These are phyloP conservation scores for Punctularia strigosozonata DNA, from an alignment of 768 basidiomycete genomes.

Conservation along the genomic window DNA sequence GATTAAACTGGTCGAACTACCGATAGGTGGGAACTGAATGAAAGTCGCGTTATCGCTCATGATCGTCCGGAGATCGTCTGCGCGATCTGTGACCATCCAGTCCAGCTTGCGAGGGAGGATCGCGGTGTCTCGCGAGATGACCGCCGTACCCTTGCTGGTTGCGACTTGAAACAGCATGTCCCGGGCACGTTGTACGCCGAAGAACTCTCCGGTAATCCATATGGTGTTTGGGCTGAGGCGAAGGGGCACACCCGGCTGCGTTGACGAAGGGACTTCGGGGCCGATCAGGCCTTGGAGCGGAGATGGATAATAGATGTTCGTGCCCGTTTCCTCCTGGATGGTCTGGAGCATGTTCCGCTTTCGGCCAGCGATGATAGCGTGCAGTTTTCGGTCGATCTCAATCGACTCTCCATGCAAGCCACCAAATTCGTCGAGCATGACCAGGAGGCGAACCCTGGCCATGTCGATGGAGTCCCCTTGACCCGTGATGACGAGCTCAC, in stretches of 20 bases:
- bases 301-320: slow-evolving; percentile 92
- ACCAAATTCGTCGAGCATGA: slow-evolving; percentile 91
- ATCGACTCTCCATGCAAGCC: slow-evolving; percentile 84
- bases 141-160: slow-evolving; percentile 76
- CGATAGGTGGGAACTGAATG: slow-evolving; percentile 87
- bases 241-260: slow-evolving; percentile 24
- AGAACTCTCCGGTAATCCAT: slow-evolving; percentile 97
- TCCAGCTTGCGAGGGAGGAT: slow-evolving; percentile 94
- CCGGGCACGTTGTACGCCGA: slow-evolving; percentile 86
- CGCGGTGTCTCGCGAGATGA: slow-evolving; percentile 88
- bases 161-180: slow-evolving; percentile 93
- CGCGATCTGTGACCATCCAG: slow-evolving; percentile 96
- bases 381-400: slow-evolving; percentile 92
- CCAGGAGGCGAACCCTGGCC: slow-evolving; percentile 80
- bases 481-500: slow-evolving; percentile 87
- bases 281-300: slow-evolving; percentile 80
- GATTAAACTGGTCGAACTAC: slow-evolving; percentile 86
- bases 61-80: slow-evolving; percentile 82
- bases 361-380: slow-evolving; percentile 82
- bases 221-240: slow-evolving; percentile 64
- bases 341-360: slow-evolving; percentile 80
- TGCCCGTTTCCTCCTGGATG: slow-evolving; percentile 94
- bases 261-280: slow-evolving; percentile 34
- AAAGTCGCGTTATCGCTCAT: slow-evolving; percentile 97
- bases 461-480: slow-evolving; percentile 82